A percentile compares a stretch with the other conserved stretches of the same genome.
These are phyloP conservation scores for Macadamia tetraphylla DNA, from an alignment of 164 flowering plant genomes.

Conservation along the genomic window DNA sequence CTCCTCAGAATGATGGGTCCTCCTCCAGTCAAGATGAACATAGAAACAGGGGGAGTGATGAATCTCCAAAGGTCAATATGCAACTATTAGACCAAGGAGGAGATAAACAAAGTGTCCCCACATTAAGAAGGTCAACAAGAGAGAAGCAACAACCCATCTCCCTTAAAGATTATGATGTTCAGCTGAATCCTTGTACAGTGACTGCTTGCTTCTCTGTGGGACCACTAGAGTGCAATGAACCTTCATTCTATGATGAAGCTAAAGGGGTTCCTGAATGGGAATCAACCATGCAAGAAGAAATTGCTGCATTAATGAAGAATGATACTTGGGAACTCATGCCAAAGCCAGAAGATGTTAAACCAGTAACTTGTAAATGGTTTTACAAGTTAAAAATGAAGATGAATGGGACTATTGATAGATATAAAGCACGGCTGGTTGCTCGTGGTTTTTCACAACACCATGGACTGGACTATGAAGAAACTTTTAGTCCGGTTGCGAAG, in stretches of 20 bases:
- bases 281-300: constrained; percentile 13
- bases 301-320: constrained; percentile 15
- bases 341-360: constrained; percentile 10
- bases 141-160: no score
- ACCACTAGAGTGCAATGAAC: constrained; percentile 11
- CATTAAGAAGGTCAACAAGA: no score
- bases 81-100: no score
- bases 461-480: constrained; percentile 21
- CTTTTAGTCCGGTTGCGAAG: constrained; percentile 10
- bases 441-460: constrained; percentile 19
- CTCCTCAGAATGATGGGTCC: no score
- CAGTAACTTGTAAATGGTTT: constrained; percentile 20
- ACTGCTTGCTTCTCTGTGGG: no score
- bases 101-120: no score
- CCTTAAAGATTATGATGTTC: no score
- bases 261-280: constrained; percentile 14
- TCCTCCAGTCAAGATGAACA: no score
- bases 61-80: no score
- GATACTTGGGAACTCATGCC: constrained; percentile 22
- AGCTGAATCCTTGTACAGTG: no score
- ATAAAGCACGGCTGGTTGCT: constrained; percentile 17
- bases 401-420: constrained; percentile 16
- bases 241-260: constrained; percentile 17
- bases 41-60: no score
- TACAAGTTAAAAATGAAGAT: constrained; percentile 8